phyloP scores from a whole-genome alignment of 768 basidiomycete species.

The Lentinula edodes region DNA sequence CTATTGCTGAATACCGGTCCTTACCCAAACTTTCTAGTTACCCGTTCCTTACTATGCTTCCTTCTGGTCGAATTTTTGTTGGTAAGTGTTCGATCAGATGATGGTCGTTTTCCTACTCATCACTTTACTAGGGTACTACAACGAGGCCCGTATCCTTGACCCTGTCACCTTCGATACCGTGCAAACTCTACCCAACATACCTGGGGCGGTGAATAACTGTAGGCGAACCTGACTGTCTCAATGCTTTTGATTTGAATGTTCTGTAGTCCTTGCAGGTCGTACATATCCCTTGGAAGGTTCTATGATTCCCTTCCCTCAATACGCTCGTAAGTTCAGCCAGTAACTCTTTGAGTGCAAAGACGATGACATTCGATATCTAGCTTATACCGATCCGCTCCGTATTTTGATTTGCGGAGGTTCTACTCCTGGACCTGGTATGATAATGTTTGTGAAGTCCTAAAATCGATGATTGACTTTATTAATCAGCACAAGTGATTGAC shows the following conservation, averaged over 20 bases:
- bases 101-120: background rate
- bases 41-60: constrained; percentile 69
- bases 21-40: background rate
- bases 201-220: constrained; percentile 68
- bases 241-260: background rate
- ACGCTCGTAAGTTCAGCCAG: constrained; percentile 30
- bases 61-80: constrained; percentile 64
- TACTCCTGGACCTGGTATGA: constrained; percentile 43
- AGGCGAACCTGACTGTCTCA: constrained; percentile 8
- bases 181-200: constrained; percentile 61
- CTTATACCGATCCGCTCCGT: constrained; percentile 68
- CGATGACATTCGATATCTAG: background rate
- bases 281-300: constrained; percentile 77
- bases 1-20: background rate
- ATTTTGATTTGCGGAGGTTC: constrained; percentile 77
- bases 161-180: constrained; percentile 60
- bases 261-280: constrained; percentile 57
- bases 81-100: constrained; percentile 33
- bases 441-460: background rate
- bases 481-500: constrained; percentile 38
- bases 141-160: constrained; percentile 74
- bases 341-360: background rate
- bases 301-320: constrained; percentile 62
- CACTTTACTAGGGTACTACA: constrained; percentile 55
- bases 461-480: background rate